A percentile compares a stretch with the other conserved stretches of the same genome.
phyloP scores from a whole-genome alignment of 164 flowering plant species.

The Vitis vinifera region ASM3070453v1 NC_081815.1:1989001-1989500 shows the following conservation, averaged over 20 bases:
- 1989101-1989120: constrained; percentile 2
- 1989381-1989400: neutral
- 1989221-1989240: constrained; percentile 66
- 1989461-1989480: constrained; percentile 73
- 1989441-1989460: constrained; percentile 49
- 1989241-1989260: constrained; percentile 54
- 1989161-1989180: neutral
- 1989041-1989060: constrained; percentile 75
- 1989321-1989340: neutral
- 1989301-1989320: constrained; percentile 7
- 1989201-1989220: neutral
- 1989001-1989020: constrained; percentile 83
- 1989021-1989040: constrained; percentile 88
- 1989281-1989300: constrained; percentile 28
- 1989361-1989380: neutral
- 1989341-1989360: too few relatives aligned
- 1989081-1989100: constrained; percentile 56
- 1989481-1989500: constrained; percentile 49
- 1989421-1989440: neutral
- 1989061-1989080: constrained; percentile 77
- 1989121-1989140: too few relatives aligned
- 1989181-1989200: neutral
- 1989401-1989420: neutral
- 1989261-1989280: constrained; percentile 63
- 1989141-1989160: neutral